Conservation (phyloP, 768 basidiomycete species). For the Tephrocybe sp. region DNA sequence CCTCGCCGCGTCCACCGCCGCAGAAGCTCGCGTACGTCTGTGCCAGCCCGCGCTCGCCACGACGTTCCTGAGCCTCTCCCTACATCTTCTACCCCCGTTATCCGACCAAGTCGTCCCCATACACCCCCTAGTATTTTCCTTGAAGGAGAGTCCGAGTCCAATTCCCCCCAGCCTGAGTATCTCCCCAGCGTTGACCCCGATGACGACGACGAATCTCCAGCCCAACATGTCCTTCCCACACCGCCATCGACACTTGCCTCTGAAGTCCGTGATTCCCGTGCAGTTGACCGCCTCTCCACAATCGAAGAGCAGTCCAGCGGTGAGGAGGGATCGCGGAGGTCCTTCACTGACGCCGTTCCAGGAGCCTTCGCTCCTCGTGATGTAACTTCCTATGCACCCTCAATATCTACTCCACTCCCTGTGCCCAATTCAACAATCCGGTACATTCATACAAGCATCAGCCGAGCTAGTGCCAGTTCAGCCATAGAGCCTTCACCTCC, state of each 20-base stretch:
- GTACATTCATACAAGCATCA: constrained; percentile 6
- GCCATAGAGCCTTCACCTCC: neutral
- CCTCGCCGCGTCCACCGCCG: constrained; percentile 27
- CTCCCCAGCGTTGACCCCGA: constrained; percentile 25
- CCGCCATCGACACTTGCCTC: constrained; percentile 36
- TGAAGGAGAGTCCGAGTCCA: constrained; percentile 29
- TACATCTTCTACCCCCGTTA: constrained; percentile 15
- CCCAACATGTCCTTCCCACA: constrained; percentile 31
- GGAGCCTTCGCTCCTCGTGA: neutral
- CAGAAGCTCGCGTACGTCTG: constrained; percentile 22
- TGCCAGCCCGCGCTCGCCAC: constrained; percentile 31
- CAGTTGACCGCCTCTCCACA: constrained; percentile 19
- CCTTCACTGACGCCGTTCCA: constrained; percentile 1
- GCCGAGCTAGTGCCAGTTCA: neutral
- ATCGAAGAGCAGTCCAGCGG: constrained; percentile 17
- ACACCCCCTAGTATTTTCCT: constrained; percentile 42
- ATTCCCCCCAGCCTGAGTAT: constrained; percentile 31
- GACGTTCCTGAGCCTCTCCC: constrained; percentile 19
- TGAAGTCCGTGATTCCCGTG: constrained; percentile 21
- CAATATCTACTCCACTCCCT: constrained; percentile 19
- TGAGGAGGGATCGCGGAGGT: constrained; percentile 10
- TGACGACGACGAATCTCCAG: constrained; percentile 25
- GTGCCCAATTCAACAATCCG: constrained; percentile 19
- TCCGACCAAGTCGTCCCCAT: constrained; percentile 28
- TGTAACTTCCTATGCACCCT: constrained; percentile 14